These are phyloP conservation scores for Mycena galopus DNA, from an alignment of 768 basidiomycete genomes.

Conservation along the genomic window DNA sequence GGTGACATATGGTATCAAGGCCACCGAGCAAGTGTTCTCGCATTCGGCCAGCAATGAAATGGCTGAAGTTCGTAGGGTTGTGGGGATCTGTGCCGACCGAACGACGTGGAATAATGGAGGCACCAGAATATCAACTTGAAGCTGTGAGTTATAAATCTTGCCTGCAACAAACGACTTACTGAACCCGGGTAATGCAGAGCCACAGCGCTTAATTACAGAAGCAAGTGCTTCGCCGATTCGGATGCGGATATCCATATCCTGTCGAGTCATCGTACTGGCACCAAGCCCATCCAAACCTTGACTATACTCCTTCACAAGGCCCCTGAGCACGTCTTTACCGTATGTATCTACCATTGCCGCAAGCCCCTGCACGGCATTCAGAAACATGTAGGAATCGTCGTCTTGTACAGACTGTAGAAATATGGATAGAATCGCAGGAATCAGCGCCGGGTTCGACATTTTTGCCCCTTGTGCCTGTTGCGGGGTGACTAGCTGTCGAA, in stretches of 20 bases:
- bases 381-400: slow-evolving; percentile 95
- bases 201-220: slow-evolving; percentile 80
- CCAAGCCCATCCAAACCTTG: slow-evolving; percentile 64
- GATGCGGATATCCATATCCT: slow-evolving; percentile 80
- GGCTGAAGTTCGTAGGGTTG: slow-evolving; percentile 74
- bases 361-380: slow-evolving; percentile 93
- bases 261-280: slow-evolving; percentile 59
- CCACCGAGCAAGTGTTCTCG: slow-evolving; percentile 71
- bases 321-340: slow-evolving; percentile 78
- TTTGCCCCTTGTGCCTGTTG: slow-evolving; percentile 35
- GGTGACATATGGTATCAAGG: slow-evolving; percentile 71
- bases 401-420: slow-evolving; percentile 90
- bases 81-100: slow-evolving; percentile 72
- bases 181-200: slow-evolving; percentile 74
- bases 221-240: slow-evolving; percentile 90
- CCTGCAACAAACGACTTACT: slow-evolving; percentile 58
- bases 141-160: slow-evolving; percentile 8
- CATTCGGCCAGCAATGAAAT: slow-evolving; percentile 80
- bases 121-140: slow-evolving; percentile 75
- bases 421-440: slow-evolving; percentile 88
- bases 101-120: slow-evolving; percentile 79
- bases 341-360: slow-evolving; percentile 86
- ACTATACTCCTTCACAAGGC: slow-evolving; percentile 77
- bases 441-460: slow-evolving; percentile 68
- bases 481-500: slow-evolving; percentile 80